These are phyloP conservation scores for Phytopythium ostracodes DNA, from an alignment of 352 stramenopile species.

Conservation along the genomic window DNA sequence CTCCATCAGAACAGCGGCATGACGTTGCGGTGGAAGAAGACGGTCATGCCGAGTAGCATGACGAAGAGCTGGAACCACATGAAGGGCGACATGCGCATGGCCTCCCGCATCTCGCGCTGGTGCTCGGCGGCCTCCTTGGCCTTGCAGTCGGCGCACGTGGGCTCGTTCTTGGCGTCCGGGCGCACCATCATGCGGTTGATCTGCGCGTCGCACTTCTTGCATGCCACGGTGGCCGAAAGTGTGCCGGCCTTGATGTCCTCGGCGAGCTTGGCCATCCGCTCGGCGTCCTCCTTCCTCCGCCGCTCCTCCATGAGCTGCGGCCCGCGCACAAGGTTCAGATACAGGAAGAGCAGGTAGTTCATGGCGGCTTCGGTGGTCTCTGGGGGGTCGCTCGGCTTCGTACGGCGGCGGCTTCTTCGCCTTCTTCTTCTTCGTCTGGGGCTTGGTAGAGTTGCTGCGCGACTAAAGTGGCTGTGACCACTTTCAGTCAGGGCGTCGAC, in stretches of 20 bases:
- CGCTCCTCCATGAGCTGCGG: constrained; percentile 48
- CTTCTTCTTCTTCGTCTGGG: not conserved
- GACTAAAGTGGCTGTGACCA: constrained; percentile 7
- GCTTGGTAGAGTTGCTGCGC: not conserved
- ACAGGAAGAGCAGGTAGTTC: constrained; percentile 78
- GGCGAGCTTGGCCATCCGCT: constrained; percentile 38
- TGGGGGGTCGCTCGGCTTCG: constrained; percentile 8
- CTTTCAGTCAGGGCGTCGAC: not conserved
- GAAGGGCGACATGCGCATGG: constrained; percentile 66
- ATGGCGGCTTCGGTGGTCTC: constrained; percentile 19
- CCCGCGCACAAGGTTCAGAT: constrained; percentile 69
- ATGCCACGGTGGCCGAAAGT: constrained; percentile 38
- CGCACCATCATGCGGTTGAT: constrained; percentile 36
- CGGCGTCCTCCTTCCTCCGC: constrained; percentile 47
- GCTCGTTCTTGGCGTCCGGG: constrained; percentile 17
- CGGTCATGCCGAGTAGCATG: constrained; percentile 44
- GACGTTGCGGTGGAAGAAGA: constrained; percentile 73
- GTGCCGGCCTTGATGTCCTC: constrained; percentile 50
- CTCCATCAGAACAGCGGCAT: constrained; percentile 39
- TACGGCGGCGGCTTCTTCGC: not conserved
- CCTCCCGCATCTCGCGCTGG: constrained; percentile 21
- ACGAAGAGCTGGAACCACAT: constrained; percentile 67
- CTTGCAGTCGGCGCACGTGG: constrained; percentile 44
- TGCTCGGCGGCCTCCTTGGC: constrained; percentile 24
- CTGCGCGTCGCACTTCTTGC: constrained; percentile 70